These are phyloP conservation scores for Aspergillus carbonarius DNA, from an alignment of 2,329 filamentous ascomycete genomes.

Conservation along the genomic window DNA sequence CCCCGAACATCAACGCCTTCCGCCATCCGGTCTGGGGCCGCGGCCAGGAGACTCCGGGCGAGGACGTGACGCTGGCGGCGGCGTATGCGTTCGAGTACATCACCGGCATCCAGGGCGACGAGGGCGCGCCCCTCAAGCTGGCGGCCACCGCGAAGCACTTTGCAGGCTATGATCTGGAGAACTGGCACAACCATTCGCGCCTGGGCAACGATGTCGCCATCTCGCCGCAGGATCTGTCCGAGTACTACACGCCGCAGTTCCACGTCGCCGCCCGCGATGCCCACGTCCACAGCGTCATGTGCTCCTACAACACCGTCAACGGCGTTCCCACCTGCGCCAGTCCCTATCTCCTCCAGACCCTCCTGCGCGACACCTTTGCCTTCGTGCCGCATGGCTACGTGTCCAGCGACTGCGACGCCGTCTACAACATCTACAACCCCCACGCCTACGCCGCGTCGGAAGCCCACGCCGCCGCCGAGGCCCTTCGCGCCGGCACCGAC, in stretches of 20 bases:
- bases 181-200: conserved; percentile 45
- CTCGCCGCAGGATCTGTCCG: conserved; percentile 61
- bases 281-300: conserved; percentile 61
- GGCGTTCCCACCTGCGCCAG: conserved; percentile 65
- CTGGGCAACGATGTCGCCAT: conserved; percentile 57
- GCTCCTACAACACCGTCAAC: conserved; percentile 64
- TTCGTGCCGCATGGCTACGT: conserved; percentile 63
- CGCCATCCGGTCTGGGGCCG: conserved; percentile 64
- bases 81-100: conserved; percentile 56
- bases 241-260: conserved; percentile 69
- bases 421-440: conserved; percentile 58
- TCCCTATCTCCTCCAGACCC: conserved; percentile 60
- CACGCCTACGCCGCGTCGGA: conserved; percentile 50
- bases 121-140: conserved; percentile 39
- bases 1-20: conserved; percentile 67
- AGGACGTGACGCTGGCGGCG: conserved; percentile 52
- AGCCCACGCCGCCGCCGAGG: conserved; percentile 49
- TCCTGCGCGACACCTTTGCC: conserved; percentile 65
- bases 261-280: conserved; percentile 61
- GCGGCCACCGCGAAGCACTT: conserved; percentile 60
- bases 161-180: conserved; percentile 58
- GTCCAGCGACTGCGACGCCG: conserved; percentile 64
- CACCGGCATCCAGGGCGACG: conserved; percentile 54
- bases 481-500: conserved; percentile 54
- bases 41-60: conserved; percentile 61